Evolutionary conservation across 768 basidiomycete species (phyloP).

Genomic region (Podaxis rugospora): DNA sequence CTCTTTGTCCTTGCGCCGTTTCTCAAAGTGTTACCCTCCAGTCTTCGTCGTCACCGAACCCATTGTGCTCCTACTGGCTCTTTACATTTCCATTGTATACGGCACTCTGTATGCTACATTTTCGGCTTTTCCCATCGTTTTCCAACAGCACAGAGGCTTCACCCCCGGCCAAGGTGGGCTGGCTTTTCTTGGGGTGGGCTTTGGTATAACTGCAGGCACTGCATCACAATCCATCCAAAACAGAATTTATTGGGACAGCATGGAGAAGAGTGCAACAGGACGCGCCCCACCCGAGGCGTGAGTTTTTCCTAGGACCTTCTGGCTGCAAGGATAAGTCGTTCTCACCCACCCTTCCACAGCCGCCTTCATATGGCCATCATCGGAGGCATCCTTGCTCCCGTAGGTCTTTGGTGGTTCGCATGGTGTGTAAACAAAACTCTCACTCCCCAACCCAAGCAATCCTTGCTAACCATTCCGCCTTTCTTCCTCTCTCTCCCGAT

Average conservation of each 20-base stretch:
- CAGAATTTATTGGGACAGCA: conserved; percentile 44
- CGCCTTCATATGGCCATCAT: conserved; percentile 57
- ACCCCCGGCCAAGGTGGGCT: conserved; percentile 52
- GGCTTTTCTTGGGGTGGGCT: conserved; percentile 60
- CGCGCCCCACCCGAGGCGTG: conserved; percentile 59
- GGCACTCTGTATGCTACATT: conserved; percentile 63
- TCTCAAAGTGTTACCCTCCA: conserved; percentile 18
- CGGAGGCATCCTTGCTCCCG: conserved; percentile 47
- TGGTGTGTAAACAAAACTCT: conserved; percentile 34
- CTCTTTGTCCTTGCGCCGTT: background rate
- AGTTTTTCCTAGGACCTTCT: conserved; percentile 16
- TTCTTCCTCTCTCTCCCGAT: conserved; percentile 2
- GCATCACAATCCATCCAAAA: conserved; percentile 50
- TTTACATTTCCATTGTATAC: conserved; percentile 60
- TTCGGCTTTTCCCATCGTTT: conserved; percentile 57
- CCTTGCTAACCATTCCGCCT: background rate
- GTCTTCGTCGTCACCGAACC: conserved; percentile 61
- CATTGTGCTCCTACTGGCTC: conserved; percentile 52
- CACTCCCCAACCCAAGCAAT: background rate
- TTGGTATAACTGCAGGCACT: conserved; percentile 51
- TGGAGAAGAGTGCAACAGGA: conserved; percentile 42
- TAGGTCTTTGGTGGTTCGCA: conserved; percentile 66
- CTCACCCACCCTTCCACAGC: conserved; percentile 24
- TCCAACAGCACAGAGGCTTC: conserved; percentile 49
- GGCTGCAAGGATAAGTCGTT: background rate